Evolutionary conservation across 2,329 filamentous ascomycete genomes (phyloP).

Genomic region (Arthrobotrys sphaeroides): DNA sequence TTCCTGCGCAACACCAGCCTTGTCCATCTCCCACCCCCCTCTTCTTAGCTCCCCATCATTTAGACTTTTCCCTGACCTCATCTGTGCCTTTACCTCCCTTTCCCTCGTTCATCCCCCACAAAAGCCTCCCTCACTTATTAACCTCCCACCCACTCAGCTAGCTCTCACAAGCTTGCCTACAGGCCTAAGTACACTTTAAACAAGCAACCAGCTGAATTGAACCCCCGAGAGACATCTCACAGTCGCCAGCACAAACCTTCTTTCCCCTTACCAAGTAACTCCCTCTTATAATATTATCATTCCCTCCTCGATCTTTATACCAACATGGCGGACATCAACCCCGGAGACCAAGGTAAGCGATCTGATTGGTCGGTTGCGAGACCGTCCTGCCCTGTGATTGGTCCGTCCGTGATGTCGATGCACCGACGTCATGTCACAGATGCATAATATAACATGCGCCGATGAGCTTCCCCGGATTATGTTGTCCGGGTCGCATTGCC

Average conservation of each 20-base stretch:
- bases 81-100: neutral
- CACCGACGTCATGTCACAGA: neutral
- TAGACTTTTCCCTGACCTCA: neutral
- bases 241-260: neutral
- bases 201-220: too few relatives aligned
- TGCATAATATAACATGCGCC: too few relatives aligned
- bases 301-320: neutral
- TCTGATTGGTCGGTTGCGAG: constrained; percentile 5
- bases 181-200: too few relatives aligned
- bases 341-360: constrained; percentile 41
- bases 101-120: neutral
- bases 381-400: neutral
- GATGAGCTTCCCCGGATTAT: too few relatives aligned
- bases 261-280: neutral
- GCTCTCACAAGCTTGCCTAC: too few relatives aligned
- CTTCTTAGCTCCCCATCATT: neutral
- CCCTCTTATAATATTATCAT: neutral
- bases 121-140: too few relatives aligned
- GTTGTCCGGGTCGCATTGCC: too few relatives aligned
- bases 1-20: constrained; percentile 37
- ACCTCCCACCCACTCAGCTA: too few relatives aligned
- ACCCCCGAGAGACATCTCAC: constrained; percentile 6
- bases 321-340: constrained; percentile 34
- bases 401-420: neutral
- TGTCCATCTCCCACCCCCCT: neutral